Evolutionary conservation across 1,284 basidiomycete species (phyloP), one percentile per base, ranked within the genome.

Genomic region (Leccinum solheimii): DNA sequence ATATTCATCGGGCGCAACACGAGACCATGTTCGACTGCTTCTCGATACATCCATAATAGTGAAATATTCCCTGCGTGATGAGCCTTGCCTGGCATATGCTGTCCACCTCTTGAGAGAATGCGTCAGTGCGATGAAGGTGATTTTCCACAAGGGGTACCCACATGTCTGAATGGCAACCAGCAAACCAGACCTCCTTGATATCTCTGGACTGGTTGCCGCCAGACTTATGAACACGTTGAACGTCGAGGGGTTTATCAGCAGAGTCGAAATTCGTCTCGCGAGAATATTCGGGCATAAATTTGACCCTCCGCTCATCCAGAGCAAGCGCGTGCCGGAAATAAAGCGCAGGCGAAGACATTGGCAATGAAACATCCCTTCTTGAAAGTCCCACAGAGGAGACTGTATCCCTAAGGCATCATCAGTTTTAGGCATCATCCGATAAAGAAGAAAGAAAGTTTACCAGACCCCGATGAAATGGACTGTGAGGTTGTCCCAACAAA

Each of bases 401-500:
- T 1, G 79, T 79, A 63, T 82, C 81, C 81, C 80, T 81, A 23
- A 23, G 40, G n/a, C 11, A 27, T 19, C 6, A 27, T 32, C 4
- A 32, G 16, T 27, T 19, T 27, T 2, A 4, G n/a, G 23, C 27
- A n/a, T 48, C 19, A 52, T 52, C 3, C 10, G 9, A 30, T 51
- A 1, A 26, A 55, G 14, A 45, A 14, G 14, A 19, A 19, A 27
- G 8, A 27, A 26, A 2, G 9, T 32, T 57, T 57, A 81, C 80
- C 79, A 80, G 11, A 71, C 78, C 1, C 79, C 80, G 6, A 80
- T 64, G 57, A 81, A 80, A 54, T 81, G 79, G 5, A 79, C 60
- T 38, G 59, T 67, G n/a, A 65, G 34, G 2, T 69, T 69, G 14
- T 67, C 63, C 55, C 70, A 68, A 1, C 73, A 81, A 57, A 82